phyloP scores from a whole-genome alignment of 257 asterid genomes.

The Gentiana straminea region DNA sequence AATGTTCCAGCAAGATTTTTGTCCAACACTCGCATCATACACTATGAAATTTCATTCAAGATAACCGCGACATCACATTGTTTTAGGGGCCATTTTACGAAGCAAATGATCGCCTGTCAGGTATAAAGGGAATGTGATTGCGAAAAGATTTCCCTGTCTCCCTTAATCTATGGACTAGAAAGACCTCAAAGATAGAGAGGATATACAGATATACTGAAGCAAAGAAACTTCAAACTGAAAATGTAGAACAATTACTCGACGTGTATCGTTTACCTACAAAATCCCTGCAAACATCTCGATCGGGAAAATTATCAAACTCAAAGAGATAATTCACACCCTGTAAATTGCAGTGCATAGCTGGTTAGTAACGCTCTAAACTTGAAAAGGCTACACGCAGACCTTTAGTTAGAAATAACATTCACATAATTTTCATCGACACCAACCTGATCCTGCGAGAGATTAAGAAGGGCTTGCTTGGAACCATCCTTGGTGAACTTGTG shows the following conservation, averaged over 20 bases:
- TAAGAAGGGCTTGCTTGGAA: constrained; percentile 71
- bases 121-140: too few relatives aligned
- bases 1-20: neutral
- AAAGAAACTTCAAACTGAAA: too few relatives aligned
- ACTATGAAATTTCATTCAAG: neutral
- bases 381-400: constrained; percentile 5
- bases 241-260: neutral
- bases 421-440: constrained; percentile 4
- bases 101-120: too few relatives aligned
- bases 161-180: too few relatives aligned
- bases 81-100: too few relatives aligned
- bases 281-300: constrained; percentile 82
- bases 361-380: constrained; percentile 10
- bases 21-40: neutral
- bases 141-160: too few relatives aligned
- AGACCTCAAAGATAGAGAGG: too few relatives aligned
- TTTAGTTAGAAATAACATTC: neutral
- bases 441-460: constrained; percentile 69
- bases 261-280: constrained; percentile 61
- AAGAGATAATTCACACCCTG: constrained; percentile 70
- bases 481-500: constrained; percentile 74
- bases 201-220: too few relatives aligned
- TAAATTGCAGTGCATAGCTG: constrained; percentile 15
- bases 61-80: too few relatives aligned
- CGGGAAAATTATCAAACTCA: constrained; percentile 71